Evolutionary conservation across 164 flowering plant genomes (phyloP).

Genomic region (Platanus orientalis): DNA sequence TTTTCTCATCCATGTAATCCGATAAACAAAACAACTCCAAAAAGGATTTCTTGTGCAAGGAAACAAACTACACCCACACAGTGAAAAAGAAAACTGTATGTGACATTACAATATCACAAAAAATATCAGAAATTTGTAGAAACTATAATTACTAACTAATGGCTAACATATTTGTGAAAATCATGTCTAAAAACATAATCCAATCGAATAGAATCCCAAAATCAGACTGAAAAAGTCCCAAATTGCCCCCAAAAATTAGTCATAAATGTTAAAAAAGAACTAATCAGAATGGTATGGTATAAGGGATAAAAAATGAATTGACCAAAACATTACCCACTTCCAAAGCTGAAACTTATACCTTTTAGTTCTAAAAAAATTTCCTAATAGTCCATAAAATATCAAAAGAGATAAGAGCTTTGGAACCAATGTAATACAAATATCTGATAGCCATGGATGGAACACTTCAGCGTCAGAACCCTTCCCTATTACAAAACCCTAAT

Average conservation of each 20-base stretch:
- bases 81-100: constrained; percentile 4
- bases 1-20: constrained; percentile 23
- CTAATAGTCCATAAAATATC: background rate
- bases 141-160: background rate
- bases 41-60: constrained; percentile 8
- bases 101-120: constrained; percentile 1
- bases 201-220: background rate
- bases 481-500: too few species aligned
- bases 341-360: background rate
- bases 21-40: constrained; percentile 1
- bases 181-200: background rate
- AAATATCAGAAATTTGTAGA: constrained; percentile 2
- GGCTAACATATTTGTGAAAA: background rate
- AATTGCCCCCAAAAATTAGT: background rate
- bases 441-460: background rate
- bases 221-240: background rate
- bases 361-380: background rate
- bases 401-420: background rate
- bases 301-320: background rate
- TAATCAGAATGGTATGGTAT: background rate
- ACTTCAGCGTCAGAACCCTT: too few species aligned
- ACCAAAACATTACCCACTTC: background rate
- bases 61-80: constrained; percentile 4
- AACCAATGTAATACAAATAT: background rate
- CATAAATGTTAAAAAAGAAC: background rate